Conservation (phyloP, 2,329 filamentous ascomycete species). For the Fusarium penzigii region DNA sequence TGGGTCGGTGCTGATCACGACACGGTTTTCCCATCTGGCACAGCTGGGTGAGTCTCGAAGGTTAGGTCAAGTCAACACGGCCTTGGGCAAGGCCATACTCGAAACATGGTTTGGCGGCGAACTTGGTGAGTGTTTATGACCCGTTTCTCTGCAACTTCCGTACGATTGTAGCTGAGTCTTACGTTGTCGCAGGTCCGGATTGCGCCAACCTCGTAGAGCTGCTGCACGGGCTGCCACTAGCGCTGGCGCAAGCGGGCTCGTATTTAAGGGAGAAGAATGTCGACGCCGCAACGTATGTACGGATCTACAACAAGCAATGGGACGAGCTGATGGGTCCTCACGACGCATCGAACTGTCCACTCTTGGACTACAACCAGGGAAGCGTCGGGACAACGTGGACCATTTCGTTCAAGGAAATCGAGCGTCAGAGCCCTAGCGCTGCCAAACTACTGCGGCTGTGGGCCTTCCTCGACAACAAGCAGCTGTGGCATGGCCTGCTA, state of each 20-base stretch:
- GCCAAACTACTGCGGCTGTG: slow-evolving; percentile 1
- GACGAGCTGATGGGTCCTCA: slow-evolving; percentile 1
- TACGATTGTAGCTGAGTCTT: not conserved
- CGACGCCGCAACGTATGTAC: not conserved
- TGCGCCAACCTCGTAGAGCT: not conserved
- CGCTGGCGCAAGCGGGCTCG: not conserved
- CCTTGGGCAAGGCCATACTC: not conserved
- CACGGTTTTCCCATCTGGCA: not conserved
- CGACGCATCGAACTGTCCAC: not conserved
- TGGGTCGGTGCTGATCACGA: not conserved
- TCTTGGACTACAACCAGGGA: slow-evolving; percentile 1
- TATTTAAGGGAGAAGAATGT: not conserved
- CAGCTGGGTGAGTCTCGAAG: slow-evolving; percentile 1
- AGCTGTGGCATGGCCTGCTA: slow-evolving; percentile 3
- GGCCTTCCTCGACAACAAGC: slow-evolving; percentile 6
- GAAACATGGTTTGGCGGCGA: not conserved
- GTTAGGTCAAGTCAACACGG: not conserved
- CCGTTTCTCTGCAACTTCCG: not conserved
- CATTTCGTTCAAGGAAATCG: slow-evolving; percentile 1
- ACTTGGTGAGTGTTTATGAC: not conserved
- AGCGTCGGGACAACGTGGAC: slow-evolving; percentile 1
- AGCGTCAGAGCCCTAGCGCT: not conserved
- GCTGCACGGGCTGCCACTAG: not conserved
- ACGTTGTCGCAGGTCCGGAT: not conserved
- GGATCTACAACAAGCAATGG: slow-evolving; percentile 1